A percentile compares a stretch with the other conserved stretches of the same genome.
Evolutionary conservation across 352 stramenopile genomes (phyloP).

Genomic region (Globisporangium spinosum): DNA sequence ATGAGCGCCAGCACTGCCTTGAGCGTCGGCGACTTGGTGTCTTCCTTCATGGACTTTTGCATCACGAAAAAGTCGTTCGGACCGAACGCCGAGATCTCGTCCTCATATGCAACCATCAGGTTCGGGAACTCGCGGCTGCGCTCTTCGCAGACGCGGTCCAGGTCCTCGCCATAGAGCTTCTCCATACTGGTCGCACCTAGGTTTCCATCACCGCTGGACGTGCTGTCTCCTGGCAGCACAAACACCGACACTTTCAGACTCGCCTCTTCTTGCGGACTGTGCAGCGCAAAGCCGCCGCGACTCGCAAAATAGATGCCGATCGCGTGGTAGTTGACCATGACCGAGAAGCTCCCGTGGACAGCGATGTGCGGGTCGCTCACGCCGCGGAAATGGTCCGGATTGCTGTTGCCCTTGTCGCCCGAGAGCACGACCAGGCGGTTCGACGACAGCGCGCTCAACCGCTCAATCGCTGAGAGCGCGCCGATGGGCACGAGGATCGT

Average conservation of each 20-base stretch:
- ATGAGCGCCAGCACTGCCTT: slow-evolving; percentile 89
- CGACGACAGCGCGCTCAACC: slow-evolving; percentile 52
- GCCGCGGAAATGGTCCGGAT: slow-evolving; percentile 89
- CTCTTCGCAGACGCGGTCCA: slow-evolving; percentile 61
- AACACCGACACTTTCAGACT: slow-evolving; percentile 91
- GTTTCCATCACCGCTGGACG: not conserved
- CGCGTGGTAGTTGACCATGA: slow-evolving; percentile 96
- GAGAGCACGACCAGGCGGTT: slow-evolving; percentile 82
- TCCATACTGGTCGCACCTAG: slow-evolving; percentile 17
- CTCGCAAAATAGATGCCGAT: slow-evolving; percentile 91
- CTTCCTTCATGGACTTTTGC: slow-evolving; percentile 87
- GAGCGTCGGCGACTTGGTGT: slow-evolving; percentile 70
- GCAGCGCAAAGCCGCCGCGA: slow-evolving; percentile 88
- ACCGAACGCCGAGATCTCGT: slow-evolving; percentile 87
- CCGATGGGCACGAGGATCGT: slow-evolving; percentile 91
- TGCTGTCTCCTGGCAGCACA: slow-evolving; percentile 44
- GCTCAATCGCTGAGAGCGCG: slow-evolving; percentile 75
- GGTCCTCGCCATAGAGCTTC: slow-evolving; percentile 40
- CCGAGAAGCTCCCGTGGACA: slow-evolving; percentile 93
- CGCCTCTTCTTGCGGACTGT: slow-evolving; percentile 91
- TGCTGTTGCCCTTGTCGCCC: slow-evolving; percentile 93
- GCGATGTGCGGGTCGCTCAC: slow-evolving; percentile 93
- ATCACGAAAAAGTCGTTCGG: slow-evolving; percentile 95
- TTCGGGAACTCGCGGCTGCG: slow-evolving; percentile 65
- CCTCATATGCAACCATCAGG: slow-evolving; percentile 73